Percentiles rank a stretch among this genome's conserved stretches.
phyloP scores from a whole-genome alignment of 1,284 basidiomycete genomes.

The Papiliotrema nemorosa region DNA sequence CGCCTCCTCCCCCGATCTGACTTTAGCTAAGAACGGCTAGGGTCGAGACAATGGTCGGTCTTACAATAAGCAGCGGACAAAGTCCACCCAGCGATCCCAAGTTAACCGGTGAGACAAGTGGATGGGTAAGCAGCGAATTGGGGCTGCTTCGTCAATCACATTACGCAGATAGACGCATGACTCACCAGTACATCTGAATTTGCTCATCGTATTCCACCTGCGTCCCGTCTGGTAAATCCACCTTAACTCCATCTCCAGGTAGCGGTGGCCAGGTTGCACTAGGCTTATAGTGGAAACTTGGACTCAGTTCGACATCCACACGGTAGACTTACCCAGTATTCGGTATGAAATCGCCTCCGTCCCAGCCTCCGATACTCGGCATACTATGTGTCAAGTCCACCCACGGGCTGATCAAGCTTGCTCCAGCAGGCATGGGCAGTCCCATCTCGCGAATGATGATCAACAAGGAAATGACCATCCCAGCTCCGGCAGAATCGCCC shows the following conservation, averaged over 20 bases:
- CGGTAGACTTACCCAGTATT: conserved; percentile 28
- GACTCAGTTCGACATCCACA: background rate
- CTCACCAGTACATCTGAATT: conserved; percentile 53
- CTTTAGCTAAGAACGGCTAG: background rate
- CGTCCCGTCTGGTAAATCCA: conserved; percentile 32
- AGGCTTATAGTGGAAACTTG: conserved; percentile 48
- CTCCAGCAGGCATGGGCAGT: conserved; percentile 79
- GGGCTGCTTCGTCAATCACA: conserved; percentile 28
- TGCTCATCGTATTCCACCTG: conserved; percentile 46
- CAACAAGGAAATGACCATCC: conserved; percentile 75
- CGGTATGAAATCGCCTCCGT: conserved; percentile 45
- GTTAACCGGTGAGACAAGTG: conserved; percentile 53
- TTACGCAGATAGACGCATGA: background rate
- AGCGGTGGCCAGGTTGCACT: conserved; percentile 48
- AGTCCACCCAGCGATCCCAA: conserved; percentile 54
- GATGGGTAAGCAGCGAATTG: conserved; percentile 53
- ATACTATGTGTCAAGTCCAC: conserved; percentile 93
- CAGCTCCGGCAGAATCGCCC: conserved; percentile 92
- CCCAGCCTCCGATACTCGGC: conserved; percentile 62
- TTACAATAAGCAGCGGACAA: conserved; percentile 52
- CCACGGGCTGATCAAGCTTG: conserved; percentile 81
- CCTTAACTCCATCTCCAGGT: conserved; percentile 36
- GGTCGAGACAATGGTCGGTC: too few species aligned
- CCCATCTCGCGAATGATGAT: conserved; percentile 82
- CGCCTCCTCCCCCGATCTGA: conserved; percentile 50